These are phyloP conservation scores for Pseudognaphalium luteoalbum DNA, from an alignment of 129 eudicot species.

Conservation along the genomic window DNA sequence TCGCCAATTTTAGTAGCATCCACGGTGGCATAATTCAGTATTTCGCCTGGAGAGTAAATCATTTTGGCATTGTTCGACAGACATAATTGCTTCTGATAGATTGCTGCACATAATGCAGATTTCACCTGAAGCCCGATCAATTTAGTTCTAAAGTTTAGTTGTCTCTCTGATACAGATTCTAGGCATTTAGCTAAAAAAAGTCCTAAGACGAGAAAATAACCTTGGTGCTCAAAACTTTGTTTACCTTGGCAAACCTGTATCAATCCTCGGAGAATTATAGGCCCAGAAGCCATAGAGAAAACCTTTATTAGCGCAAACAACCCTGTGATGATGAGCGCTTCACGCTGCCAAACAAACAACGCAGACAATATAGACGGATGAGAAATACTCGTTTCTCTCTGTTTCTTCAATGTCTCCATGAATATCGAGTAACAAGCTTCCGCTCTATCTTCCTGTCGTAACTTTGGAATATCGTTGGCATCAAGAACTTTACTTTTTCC, in stretches of 20 bases:
- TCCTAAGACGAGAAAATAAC: slow-evolving; percentile 44
- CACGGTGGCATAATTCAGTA: slow-evolving; percentile 54
- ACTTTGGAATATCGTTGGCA: slow-evolving; percentile 49
- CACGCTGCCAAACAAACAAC: slow-evolving; percentile 48
- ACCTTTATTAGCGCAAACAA: slow-evolving; percentile 55
- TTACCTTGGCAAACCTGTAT: slow-evolving; percentile 55
- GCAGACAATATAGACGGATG: slow-evolving; percentile 22
- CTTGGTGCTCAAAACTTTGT: slow-evolving; percentile 43
- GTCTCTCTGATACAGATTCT: slow-evolving; percentile 65
- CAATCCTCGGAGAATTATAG: slow-evolving; percentile 57
- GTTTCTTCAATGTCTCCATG: slow-evolving; percentile 34
- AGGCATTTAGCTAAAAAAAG: slow-evolving; percentile 49
- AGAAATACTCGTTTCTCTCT: slow-evolving; percentile 16
- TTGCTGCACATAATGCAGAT: slow-evolving; percentile 36
- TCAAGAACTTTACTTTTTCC: slow-evolving; percentile 55
- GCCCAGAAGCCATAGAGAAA: slow-evolving; percentile 50
- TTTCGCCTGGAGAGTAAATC: slow-evolving; percentile 54
- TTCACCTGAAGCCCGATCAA: slow-evolving; percentile 57
- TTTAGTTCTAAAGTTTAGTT: slow-evolving; percentile 50
- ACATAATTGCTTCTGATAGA: slow-evolving; percentile 44
- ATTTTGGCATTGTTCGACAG: slow-evolving; percentile 44
- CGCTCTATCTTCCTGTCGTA: slow-evolving; percentile 46
- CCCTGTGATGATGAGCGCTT: slow-evolving; percentile 48
- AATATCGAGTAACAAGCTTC: slow-evolving; percentile 43
- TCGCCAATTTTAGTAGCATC: slow-evolving; percentile 63